phyloP scores from a whole-genome alignment of 495 filamentous ascomycete species.

The Tuber microsphaerosporum region DNA sequence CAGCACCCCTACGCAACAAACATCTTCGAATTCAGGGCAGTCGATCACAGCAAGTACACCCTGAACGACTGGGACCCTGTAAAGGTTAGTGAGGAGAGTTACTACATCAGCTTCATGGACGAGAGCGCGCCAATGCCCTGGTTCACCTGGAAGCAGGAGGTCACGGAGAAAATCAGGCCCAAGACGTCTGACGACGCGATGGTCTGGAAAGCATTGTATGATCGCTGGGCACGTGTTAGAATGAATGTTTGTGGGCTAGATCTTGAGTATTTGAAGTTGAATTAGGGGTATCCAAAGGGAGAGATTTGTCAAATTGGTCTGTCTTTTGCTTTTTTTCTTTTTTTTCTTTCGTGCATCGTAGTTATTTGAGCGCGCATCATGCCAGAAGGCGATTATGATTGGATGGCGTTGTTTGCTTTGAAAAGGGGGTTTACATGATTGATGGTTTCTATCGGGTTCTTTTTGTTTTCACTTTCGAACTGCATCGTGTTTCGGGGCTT shows the following conservation, averaged over 20 bases:
- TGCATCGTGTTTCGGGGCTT: neutral
- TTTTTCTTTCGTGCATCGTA: neutral
- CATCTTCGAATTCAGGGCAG: slow-evolving; percentile 60
- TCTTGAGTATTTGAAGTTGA: slow-evolving; percentile 23
- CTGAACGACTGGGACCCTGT: slow-evolving; percentile 58
- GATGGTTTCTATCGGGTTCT: neutral
- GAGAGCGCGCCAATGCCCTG: slow-evolving; percentile 47
- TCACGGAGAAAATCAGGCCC: slow-evolving; percentile 42
- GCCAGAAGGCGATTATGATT: neutral
- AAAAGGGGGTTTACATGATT: neutral
- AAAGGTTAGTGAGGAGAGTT: slow-evolving; percentile 57
- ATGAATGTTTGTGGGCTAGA: slow-evolving; percentile 44
- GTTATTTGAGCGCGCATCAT: neutral
- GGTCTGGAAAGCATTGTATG: slow-evolving; percentile 46
- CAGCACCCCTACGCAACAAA: slow-evolving; percentile 66
- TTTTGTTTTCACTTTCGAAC: neutral
- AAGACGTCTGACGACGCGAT: slow-evolving; percentile 43
- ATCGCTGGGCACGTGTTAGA: slow-evolving; percentile 39
- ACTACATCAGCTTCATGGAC: slow-evolving; percentile 73
- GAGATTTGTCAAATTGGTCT: neutral
- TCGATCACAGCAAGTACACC: slow-evolving; percentile 56
- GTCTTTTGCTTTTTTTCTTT: neutral
- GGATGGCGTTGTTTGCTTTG: slow-evolving; percentile 2
- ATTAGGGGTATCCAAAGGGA: neutral
- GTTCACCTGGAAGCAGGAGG: slow-evolving; percentile 43